Conservation (phyloP, 2,329 filamentous ascomycete genomes). For the Trichoderma brevicompactum region DNA sequence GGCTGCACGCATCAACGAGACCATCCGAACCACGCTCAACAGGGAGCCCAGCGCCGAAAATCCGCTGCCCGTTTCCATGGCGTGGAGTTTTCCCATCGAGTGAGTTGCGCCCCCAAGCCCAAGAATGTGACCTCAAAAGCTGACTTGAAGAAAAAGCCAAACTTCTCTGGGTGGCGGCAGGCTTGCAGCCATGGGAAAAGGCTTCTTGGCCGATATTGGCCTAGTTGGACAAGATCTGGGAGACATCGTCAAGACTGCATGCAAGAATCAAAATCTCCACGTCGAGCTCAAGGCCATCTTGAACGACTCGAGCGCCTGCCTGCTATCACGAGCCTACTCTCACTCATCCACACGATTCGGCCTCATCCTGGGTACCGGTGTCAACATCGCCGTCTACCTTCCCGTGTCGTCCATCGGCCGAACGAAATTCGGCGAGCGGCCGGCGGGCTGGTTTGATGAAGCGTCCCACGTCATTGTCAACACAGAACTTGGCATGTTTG, state of each 20-base stretch:
- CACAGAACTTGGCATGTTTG: conserved; percentile 71
- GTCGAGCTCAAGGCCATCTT: conserved; percentile 64
- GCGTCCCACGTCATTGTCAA: conserved; percentile 69
- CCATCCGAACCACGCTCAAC: conserved; percentile 52
- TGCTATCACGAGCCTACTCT: conserved; percentile 66
- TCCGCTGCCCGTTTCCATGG: conserved; percentile 62
- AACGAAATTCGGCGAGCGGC: conserved; percentile 61
- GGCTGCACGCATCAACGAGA: conserved; percentile 62
- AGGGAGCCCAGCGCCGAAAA: conserved; percentile 44
- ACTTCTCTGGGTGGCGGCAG: conserved; percentile 64
- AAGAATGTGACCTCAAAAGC: not conserved
- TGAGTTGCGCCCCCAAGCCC: conserved; percentile 46
- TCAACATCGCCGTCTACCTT: conserved; percentile 68
- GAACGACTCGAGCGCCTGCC: conserved; percentile 69
- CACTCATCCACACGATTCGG: conserved; percentile 64
- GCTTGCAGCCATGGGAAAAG: conserved; percentile 68
- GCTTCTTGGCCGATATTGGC: conserved; percentile 62
- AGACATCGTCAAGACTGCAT: conserved; percentile 60
- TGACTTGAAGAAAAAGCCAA: conserved; percentile 53
- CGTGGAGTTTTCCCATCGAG: conserved; percentile 74
- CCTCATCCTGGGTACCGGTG: conserved; percentile 69
- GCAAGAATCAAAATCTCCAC: conserved; percentile 54
- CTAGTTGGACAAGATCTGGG: conserved; percentile 64
- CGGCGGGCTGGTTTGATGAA: conserved; percentile 59
- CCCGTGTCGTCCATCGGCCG: conserved; percentile 60